phyloP scores from a whole-genome alignment of 352 stramenopile genomes.

The Globisporangium parvum region DNA sequence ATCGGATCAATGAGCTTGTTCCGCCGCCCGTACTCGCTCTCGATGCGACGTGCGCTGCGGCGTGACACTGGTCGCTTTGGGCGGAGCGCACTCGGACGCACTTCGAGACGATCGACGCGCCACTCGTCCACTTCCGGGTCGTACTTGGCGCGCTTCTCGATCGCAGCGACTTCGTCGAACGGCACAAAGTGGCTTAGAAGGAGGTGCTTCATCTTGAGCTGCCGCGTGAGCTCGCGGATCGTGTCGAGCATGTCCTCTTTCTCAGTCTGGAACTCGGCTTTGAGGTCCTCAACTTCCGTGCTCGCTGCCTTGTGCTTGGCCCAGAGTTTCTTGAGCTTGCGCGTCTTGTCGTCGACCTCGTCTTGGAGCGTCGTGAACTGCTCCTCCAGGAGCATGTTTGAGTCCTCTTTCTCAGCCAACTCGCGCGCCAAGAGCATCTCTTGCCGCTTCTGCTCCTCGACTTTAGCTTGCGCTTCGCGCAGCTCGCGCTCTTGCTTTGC shows the following conservation, averaged over 20 bases:
- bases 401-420: constrained; percentile 92
- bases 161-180: constrained; percentile 49
- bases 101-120: constrained; percentile 72
- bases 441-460: constrained; percentile 81
- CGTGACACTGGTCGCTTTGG: constrained; percentile 58
- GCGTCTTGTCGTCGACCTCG: constrained; percentile 92
- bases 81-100: constrained; percentile 39
- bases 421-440: constrained; percentile 84
- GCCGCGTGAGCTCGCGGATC: constrained; percentile 90
- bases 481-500: constrained; percentile 92
- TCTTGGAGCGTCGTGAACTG: constrained; percentile 88
- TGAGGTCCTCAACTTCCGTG: constrained; percentile 90
- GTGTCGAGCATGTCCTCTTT: constrained; percentile 94
- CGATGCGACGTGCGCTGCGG: constrained; percentile 46
- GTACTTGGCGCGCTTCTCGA: constrained; percentile 84
- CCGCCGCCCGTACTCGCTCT: constrained; percentile 83
- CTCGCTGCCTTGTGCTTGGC: constrained; percentile 89
- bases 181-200: constrained; percentile 88
- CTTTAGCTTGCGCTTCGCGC: constrained; percentile 82
- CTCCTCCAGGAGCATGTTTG: constrained; percentile 89
- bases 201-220: constrained; percentile 95
- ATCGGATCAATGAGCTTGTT: constrained; percentile 81
- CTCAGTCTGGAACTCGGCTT: constrained; percentile 91
- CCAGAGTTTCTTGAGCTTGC: constrained; percentile 95
- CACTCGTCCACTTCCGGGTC: constrained; percentile 88